A percentile compares a stretch with the other conserved stretches of the same genome.
These are phyloP conservation scores for Echinochloa phyllopogon DNA, from an alignment of 176 grass and related monocot genomes.

Conservation along the genomic window DNA sequence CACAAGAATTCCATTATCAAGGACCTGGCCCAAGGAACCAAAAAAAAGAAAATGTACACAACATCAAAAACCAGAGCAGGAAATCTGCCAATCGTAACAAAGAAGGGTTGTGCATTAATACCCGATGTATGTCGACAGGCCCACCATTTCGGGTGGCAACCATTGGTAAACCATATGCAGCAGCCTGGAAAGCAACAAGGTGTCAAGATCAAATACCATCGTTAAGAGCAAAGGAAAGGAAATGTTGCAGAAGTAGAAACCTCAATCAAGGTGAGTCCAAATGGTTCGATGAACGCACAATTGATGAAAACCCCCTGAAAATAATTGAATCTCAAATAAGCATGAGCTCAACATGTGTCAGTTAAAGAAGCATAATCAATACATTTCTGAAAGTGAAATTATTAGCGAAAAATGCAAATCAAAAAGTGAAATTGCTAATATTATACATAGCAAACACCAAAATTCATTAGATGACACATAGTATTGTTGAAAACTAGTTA, in stretches of 20 bases:
- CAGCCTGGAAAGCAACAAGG: constrained; percentile 65
- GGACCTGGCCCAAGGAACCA: constrained; percentile 55
- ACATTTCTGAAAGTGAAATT: background rate
- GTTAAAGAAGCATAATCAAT: constrained; percentile 9
- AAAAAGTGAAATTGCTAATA: background rate
- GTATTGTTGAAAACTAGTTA: too few species aligned
- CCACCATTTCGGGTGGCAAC: constrained; percentile 87
- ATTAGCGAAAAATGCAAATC: background rate
- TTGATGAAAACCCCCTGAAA: constrained; percentile 98
- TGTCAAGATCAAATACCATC: constrained; percentile 32
- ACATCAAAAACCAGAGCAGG: constrained; percentile 36
- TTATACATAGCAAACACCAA: background rate
- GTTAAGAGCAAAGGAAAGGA: constrained; percentile 29
- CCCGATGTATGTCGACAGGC: constrained; percentile 83
- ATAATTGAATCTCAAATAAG: constrained; percentile 30
- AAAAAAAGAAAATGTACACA: constrained; percentile 21
- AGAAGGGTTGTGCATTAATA: constrained; percentile 33
- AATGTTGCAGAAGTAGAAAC: constrained; percentile 47
- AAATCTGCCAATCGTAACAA: constrained; percentile 36
- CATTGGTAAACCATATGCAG: constrained; percentile 87
- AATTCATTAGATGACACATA: constrained; percentile 7
- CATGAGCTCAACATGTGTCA: background rate
- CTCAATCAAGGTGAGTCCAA: constrained; percentile 99
- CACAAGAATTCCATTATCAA: constrained; percentile 86
- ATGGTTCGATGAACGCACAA: constrained; percentile 95